Base-by-base conservation (phyloP, 441 rosid species). In the Gossypium trilobum region DNA sequence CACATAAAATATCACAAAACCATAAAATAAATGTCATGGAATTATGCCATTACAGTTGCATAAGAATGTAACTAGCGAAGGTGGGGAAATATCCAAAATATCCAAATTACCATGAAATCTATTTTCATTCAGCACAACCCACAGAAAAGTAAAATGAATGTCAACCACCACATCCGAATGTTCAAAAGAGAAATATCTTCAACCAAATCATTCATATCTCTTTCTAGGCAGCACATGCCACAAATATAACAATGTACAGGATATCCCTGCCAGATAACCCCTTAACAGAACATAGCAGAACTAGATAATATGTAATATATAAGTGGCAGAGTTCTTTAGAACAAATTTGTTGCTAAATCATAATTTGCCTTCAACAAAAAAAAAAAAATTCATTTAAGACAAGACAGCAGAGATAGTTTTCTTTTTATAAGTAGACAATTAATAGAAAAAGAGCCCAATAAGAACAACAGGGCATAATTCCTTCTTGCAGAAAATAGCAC, bases 1-100 rank as follows among this genome's bases (percentile, higher is more conserved):
- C 27, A 52, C 46, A 80, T 44, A 75, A 77, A 74, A 79, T 68
- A 59, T 52, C 44, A 72, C 31, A 61, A 20, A 44, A 73, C 39
- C 58, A 67, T 20, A 44, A 72, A 44, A 52, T 68, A 36, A 51
- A 72, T 14, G 48, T 16, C 59, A 63, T 51, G 55, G 56, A 70
- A 64, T 73, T 23, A 76, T 19, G 16, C 68, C 72, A 31, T 39
- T 44, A 60, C 70, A 19, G n/a, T 2, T 22, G 54, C 36, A 31
- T 36, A 17, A 2, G 1, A 52, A 16, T 11, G 25, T 16, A 52
- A 75, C 70, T 48, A 77, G 63, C 50, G 6, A 72, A 64, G 61
- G 13, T 20, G 3, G 52, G 69, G 36, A 31, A 19, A 50, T 1
- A 11, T 29, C 29, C 8, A 29, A 46, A 51, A 68, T 42, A 54